Percentiles rank a stretch among this genome's conserved stretches.
Evolutionary conservation across 208 protist genomes (phyloP).

Genomic region (Leishmania tarentolae): DNA sequence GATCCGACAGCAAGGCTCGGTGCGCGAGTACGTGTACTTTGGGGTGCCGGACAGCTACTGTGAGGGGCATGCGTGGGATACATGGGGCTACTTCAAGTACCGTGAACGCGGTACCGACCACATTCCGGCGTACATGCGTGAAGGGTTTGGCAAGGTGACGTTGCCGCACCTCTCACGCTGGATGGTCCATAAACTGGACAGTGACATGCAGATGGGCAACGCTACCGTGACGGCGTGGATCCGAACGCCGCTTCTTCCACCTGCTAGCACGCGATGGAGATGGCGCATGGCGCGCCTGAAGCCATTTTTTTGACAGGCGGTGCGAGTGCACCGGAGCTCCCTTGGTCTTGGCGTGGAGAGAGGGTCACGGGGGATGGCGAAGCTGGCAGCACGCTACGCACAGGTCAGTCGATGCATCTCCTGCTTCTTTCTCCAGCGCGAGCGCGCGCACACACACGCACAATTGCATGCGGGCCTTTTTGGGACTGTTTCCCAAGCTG

Average conservation of each 20-base stretch:
- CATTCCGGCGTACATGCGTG: conserved; percentile 72
- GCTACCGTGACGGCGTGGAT: conserved; percentile 76
- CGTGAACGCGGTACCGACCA: conserved; percentile 50
- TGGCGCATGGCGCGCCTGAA: conserved; percentile 72
- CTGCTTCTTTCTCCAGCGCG: background rate
- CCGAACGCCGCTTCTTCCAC: conserved; percentile 62
- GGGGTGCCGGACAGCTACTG: conserved; percentile 85
- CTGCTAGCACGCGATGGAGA: conserved; percentile 28
- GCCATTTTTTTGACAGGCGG: conserved; percentile 33
- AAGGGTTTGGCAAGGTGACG: conserved; percentile 75
- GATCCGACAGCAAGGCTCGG: conserved; percentile 78
- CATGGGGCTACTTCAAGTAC: conserved; percentile 86
- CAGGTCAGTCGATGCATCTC: background rate
- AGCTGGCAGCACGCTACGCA: background rate
- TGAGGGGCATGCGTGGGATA: conserved; percentile 84
- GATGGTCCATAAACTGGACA: conserved; percentile 86
- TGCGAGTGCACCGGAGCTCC: background rate
- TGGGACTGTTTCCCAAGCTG: background rate
- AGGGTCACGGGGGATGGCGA: background rate
- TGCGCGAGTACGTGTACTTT: conserved; percentile 88
- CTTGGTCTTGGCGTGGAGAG: background rate
- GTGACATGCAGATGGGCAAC: conserved; percentile 83
- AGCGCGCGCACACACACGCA: background rate
- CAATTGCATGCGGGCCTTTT: background rate
- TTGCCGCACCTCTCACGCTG: conserved; percentile 80